Conservation (phyloP, 192 early-diverging fungal genomes). For the Coemansia reversa region DNA sequence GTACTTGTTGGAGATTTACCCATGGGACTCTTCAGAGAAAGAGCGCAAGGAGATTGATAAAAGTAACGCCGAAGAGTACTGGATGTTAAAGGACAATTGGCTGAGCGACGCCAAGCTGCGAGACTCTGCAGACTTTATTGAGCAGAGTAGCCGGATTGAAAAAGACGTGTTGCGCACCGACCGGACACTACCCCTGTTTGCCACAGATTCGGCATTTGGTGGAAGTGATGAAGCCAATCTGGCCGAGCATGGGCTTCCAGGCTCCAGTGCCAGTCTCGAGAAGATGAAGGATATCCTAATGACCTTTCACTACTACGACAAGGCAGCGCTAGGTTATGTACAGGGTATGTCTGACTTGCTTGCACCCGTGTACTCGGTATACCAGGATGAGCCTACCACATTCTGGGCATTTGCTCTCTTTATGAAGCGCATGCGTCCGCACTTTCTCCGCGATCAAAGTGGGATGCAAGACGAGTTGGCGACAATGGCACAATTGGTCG, state of each 20-base stretch:
- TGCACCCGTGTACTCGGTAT: conserved; percentile 84
- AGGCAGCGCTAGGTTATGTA: conserved; percentile 72
- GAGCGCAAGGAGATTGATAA: conserved; percentile 66
- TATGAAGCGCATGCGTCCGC: conserved; percentile 89
- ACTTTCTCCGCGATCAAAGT: conserved; percentile 90
- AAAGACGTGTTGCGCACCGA: conserved; percentile 98
- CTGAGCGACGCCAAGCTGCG: conserved; percentile 58
- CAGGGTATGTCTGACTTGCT: conserved; percentile 98
- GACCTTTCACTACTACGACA: conserved; percentile 87
- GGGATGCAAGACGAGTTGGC: conserved; percentile 91
- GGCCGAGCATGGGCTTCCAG: conserved; percentile 46
- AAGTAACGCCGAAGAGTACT: conserved; percentile 61
- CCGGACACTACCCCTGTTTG: conserved; percentile 79
- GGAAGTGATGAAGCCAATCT: conserved; percentile 39
- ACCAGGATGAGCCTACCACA: conserved; percentile 82
- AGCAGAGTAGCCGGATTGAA: conserved; percentile 78
- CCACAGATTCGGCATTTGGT: conserved; percentile 61
- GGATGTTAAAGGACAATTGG: conserved; percentile 66
- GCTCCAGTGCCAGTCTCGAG: conserved; percentile 76
- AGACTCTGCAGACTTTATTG: conserved; percentile 60
- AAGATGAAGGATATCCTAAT: conserved; percentile 88
- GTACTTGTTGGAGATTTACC: conserved; percentile 80
- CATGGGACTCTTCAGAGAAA: conserved; percentile 75
- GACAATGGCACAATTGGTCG: conserved; percentile 76
- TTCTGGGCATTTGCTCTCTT: conserved; percentile 92